Conservation (phyloP, 352 stramenopile species). For the Phytopythium kandeliae region DNA sequence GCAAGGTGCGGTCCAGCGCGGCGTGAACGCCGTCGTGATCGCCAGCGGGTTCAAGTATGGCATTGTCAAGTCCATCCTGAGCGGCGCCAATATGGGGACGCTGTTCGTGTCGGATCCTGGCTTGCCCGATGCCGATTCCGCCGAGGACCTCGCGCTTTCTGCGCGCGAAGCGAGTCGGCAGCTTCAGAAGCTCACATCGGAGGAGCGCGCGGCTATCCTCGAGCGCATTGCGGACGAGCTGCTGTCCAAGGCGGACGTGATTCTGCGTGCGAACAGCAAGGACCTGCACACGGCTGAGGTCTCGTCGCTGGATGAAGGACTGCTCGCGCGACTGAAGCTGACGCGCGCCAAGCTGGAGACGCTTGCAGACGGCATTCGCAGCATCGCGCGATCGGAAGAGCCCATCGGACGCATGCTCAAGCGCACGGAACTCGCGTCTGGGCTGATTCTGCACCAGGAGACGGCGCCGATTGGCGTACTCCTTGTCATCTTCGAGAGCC, state of each 20-base stretch:
- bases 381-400: slow-evolving; percentile 83
- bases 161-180: slow-evolving; percentile 83
- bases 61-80: slow-evolving; percentile 87
- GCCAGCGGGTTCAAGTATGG: slow-evolving; percentile 92
- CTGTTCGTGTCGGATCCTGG: slow-evolving; percentile 80
- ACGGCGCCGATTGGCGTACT: slow-evolving; percentile 96
- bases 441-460: slow-evolving; percentile 91
- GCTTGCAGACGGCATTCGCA: slow-evolving; percentile 93
- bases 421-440: slow-evolving; percentile 87
- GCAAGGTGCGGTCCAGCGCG: slow-evolving; percentile 81
- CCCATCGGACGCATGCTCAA: slow-evolving; percentile 71
- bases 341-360: slow-evolving; percentile 93
- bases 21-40: slow-evolving; percentile 92
- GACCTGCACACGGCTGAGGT: slow-evolving; percentile 87
- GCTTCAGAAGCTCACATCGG: slow-evolving; percentile 83
- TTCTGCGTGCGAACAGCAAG: slow-evolving; percentile 90
- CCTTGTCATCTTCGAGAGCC: slow-evolving; percentile 98
- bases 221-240: slow-evolving; percentile 86
- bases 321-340: slow-evolving; percentile 79
- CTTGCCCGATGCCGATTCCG: slow-evolving; percentile 28
- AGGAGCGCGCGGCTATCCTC: slow-evolving; percentile 86
- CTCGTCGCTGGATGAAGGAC: slow-evolving; percentile 50
- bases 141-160: slow-evolving; percentile 78
- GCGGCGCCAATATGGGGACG: slow-evolving; percentile 72
- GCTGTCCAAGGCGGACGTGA: slow-evolving; percentile 65